A percentile compares a stretch with the other conserved stretches of the same genome.
phyloP scores from a whole-genome alignment of 202 grass and related monocot genomes.

The Dendrocalamus latiflorus region DNA sequence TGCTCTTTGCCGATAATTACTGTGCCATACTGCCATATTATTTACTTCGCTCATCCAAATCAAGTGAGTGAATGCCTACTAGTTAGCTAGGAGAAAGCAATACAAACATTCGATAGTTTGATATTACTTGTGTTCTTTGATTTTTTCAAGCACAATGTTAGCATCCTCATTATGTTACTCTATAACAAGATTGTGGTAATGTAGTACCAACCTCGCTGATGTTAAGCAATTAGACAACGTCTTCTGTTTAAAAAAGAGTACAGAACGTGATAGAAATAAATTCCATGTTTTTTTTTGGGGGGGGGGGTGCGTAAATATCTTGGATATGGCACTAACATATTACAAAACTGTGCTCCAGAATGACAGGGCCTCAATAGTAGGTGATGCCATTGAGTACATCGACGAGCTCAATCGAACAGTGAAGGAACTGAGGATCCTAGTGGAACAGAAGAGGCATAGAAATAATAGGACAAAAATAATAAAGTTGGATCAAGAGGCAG shows the following conservation, averaged over 20 bases:
- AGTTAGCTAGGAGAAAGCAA: too few relatives aligned
- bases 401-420: too few relatives aligned
- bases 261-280: background rate
- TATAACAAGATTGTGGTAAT: background rate
- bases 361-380: too few relatives aligned
- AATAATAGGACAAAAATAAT: constrained; percentile 41
- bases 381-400: too few relatives aligned
- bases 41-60: background rate
- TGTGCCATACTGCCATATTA: background rate
- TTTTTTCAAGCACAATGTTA: background rate
- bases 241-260: background rate
- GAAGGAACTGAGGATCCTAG: too few relatives aligned
- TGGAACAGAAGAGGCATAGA: constrained; percentile 60
- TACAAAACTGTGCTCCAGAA: background rate
- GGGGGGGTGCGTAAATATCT: background rate
- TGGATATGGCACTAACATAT: constrained; percentile 21
- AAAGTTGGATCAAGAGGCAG: constrained; percentile 52
- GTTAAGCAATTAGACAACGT: background rate
- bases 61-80: background rate
- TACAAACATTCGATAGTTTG: too few relatives aligned
- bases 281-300: background rate
- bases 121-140: too few relatives aligned
- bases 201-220: background rate
- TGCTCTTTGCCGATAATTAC: background rate
- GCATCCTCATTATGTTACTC: background rate